Base-by-base conservation (phyloP, 768 basidiomycete species). In the Suillus subalutaceus region DNA sequence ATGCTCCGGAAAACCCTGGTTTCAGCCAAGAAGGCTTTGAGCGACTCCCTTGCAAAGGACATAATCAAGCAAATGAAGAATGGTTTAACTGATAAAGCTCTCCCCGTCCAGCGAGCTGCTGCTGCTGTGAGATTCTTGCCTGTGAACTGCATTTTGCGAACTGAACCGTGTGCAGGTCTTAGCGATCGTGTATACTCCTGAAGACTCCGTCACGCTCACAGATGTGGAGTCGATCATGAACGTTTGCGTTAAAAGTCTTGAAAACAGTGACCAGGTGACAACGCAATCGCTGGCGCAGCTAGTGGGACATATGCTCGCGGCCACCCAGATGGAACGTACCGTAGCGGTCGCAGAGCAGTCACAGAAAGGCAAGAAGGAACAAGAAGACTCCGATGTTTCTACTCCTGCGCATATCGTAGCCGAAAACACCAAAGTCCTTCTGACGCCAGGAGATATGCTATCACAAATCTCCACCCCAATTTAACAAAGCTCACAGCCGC, bases 61-160 rank as follows among this genome's bases (percentile, higher is more conserved):
- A 85, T 96, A 56, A 72, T 93, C 62, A 99, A 97, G 77, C 89
- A 92, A 68, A 89, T 92, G 81, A 89, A 85, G 71, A 82, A 84
- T 44, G 88, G 86, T 1, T 79, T 99, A 1, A 82, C 82, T 0
- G 97, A 99, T 77, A 96, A 94, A 78, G 88, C 90, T 8, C 80
- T 94, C 4, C 86, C 94, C 6, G 85, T 99, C 20, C 94, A 97
- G 73, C 88, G 96, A 30, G 94, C 88, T 2, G 90, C 90, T 9
- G 85, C 94, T 32, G 88, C 92, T 71, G 95, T 94, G 71, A 65
- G 80, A 61, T 13, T 56, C 9, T 62, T 69, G 13, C 38, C 59
- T n/a, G 35, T 41, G 23, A 43, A 48, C 40, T 64, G 63, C 20
- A 59, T 67, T 8, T 48, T 65, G 15, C 43, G 44, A 56, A 60